phyloP scores from a whole-genome alignment of 352 stramenopile genomes.

The Phytopythium oedochilum region DNA sequence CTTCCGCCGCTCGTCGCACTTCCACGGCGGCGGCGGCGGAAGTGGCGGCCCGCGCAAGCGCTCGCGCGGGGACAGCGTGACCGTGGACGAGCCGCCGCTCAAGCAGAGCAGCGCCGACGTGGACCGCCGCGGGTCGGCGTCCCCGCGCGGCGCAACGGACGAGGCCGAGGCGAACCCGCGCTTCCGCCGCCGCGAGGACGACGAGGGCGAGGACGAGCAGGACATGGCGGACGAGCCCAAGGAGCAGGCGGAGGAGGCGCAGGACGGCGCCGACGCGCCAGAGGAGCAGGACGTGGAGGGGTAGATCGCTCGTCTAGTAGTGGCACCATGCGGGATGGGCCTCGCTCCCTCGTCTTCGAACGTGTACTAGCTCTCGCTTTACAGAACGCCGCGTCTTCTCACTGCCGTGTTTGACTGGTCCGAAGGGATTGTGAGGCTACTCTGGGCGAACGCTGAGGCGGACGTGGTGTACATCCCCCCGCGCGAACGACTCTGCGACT shows the following conservation, averaged over 20 bases:
- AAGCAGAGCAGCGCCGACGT: constrained; percentile 26
- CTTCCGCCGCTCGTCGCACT: constrained; percentile 55
- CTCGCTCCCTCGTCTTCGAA: too few relatives aligned
- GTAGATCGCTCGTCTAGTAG: background rate
- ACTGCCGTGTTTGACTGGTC: too few relatives aligned
- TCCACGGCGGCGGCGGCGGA: constrained; percentile 5
- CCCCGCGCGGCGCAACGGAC: background rate
- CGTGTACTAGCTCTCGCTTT: too few relatives aligned
- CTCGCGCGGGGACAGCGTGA: constrained; percentile 43
- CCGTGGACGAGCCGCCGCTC: constrained; percentile 32
- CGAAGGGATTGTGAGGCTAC: too few relatives aligned
- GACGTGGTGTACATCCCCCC: too few relatives aligned
- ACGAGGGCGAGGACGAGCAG: constrained; percentile 22
- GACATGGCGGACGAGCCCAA: constrained; percentile 2
- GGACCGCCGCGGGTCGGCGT: constrained; percentile 3
- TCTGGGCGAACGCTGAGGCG: too few relatives aligned
- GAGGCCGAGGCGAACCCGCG: constrained; percentile 41
- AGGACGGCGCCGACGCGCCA: background rate
- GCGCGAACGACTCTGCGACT: too few relatives aligned
- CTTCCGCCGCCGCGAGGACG: constrained; percentile 49
- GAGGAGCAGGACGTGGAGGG: constrained; percentile 6
- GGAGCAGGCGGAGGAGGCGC: background rate
- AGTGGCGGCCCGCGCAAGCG: constrained; percentile 64
- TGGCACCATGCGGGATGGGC: too few relatives aligned
- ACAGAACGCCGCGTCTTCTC: too few relatives aligned